A percentile compares a stretch with the other conserved stretches of the same genome.
Conservation (phyloP, 2,329 filamentous ascomycete genomes). For the Xylaria arbuscula region DNA sequence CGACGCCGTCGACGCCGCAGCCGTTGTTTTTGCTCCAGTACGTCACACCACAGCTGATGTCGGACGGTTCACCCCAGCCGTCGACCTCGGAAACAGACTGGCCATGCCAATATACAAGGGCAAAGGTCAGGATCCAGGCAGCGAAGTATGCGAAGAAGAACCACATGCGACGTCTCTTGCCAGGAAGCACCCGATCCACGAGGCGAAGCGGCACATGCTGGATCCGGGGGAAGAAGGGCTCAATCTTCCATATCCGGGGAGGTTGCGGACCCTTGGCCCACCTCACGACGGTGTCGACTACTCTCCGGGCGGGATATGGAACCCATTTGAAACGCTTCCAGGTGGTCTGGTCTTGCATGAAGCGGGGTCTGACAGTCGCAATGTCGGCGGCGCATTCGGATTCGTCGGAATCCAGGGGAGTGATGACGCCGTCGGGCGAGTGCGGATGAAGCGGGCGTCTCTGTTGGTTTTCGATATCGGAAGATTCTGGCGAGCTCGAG, state of each 20-base stretch:
- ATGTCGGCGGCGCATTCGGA: constrained; percentile 48
- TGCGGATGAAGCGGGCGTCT: constrained; percentile 39
- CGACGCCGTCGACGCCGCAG: constrained; percentile 79
- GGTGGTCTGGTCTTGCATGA: constrained; percentile 65
- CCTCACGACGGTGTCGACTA: constrained; percentile 54
- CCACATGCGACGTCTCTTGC: constrained; percentile 66
- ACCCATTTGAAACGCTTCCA: constrained; percentile 68
- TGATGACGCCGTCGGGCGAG: constrained; percentile 46
- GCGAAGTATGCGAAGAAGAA: constrained; percentile 70
- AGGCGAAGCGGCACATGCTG: constrained; percentile 75
- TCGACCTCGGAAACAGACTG: constrained; percentile 69
- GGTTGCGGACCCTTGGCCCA: constrained; percentile 69
- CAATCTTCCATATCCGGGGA: constrained; percentile 63
- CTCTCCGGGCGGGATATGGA: constrained; percentile 65
- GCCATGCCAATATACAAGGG: constrained; percentile 73
- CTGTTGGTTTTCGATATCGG: constrained; percentile 48
- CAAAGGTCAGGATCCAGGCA: constrained; percentile 76
- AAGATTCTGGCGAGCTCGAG: constrained; percentile 29
- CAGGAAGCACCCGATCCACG: constrained; percentile 71
- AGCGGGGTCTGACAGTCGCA: constrained; percentile 61
- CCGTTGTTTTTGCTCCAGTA: constrained; percentile 78
- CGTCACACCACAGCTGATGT: constrained; percentile 73
- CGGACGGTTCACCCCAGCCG: constrained; percentile 73
- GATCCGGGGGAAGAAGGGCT: constrained; percentile 71
- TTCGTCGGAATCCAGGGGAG: constrained; percentile 56